Evolutionary conservation across 1,139 yeast genomes (phyloP).

Genomic region (Suhomyces coccinellae): DNA sequence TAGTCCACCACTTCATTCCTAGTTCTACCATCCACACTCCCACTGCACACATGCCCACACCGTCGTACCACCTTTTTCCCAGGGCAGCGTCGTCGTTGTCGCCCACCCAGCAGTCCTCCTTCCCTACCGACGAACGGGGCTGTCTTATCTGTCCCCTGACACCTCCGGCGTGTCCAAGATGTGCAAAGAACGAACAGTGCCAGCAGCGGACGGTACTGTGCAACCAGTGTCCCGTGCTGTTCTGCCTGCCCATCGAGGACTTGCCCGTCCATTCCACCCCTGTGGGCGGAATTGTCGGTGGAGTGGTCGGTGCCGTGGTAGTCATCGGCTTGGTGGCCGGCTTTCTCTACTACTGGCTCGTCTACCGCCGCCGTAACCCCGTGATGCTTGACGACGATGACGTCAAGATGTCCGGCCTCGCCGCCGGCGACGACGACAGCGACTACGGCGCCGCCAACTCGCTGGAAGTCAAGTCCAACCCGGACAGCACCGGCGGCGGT

Average conservation of each 20-base stretch:
- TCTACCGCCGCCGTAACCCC: slow-evolving; percentile 23
- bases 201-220: slow-evolving; percentile 50
- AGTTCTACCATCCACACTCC: too few relatives aligned
- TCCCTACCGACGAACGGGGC: slow-evolving; percentile 23
- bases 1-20: too few relatives aligned
- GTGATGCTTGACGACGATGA: slow-evolving; percentile 19
- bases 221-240: slow-evolving; percentile 53
- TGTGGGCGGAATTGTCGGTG: slow-evolving; percentile 65
- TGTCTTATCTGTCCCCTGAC: slow-evolving; percentile 54
- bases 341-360: slow-evolving; percentile 30
- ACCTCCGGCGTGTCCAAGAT: slow-evolving; percentile 50
- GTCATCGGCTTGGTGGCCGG: slow-evolving; percentile 36
- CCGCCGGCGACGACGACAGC: slow-evolving; percentile 12
- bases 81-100: neutral
- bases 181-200: slow-evolving; percentile 55
- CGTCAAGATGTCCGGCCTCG: slow-evolving; percentile 16
- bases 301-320: slow-evolving; percentile 54
- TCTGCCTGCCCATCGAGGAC: slow-evolving; percentile 40
- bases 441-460: slow-evolving; percentile 10
- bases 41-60: slow-evolving; percentile 1
- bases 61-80: neutral
- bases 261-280: slow-evolving; percentile 18
- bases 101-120: slow-evolving; percentile 8
- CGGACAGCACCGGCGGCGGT: slow-evolving; percentile 2
- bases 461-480: slow-evolving; percentile 3